Evolutionary conservation across 2,329 filamentous ascomycete genomes (phyloP), one percentile per base, ranked within the genome.

Genomic region (Aspergillus pseudonomiae): DNA sequence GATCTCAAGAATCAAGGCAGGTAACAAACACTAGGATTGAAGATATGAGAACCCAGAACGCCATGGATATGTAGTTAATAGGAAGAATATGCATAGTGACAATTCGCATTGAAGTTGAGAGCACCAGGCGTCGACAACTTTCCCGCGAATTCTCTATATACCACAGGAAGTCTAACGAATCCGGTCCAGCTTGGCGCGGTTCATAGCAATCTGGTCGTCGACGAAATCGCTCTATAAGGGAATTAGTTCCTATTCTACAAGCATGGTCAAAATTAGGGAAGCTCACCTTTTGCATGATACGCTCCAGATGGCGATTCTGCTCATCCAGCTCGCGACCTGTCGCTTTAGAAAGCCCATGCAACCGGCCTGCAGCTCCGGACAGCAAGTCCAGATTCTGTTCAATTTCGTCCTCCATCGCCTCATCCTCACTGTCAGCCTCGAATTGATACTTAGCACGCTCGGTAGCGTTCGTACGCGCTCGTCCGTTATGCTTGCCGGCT

Each of bases 131-230:
- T 69, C 69, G 26, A 52, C 19, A 52, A 52, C 16, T 11, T 30
- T 19, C 48, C 48, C 14, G 52, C 60, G 57, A 41, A 26, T 55
- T 54, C 21, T 52, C 19, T 46, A 41, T 60, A 53, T 55, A 46
- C 32, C 36, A 43, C 28, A 46, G 24, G 46, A 12, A 10, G n/a
- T 50, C 65, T 75, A 80, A 67, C 69, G 77, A 64, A 81, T 81
- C 43, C 89, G 85, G 71, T 90, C 88, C 76, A 93, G 76, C 70
- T 88, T 86, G 71, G 89, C 88, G 68, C 90, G 85, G 82, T 94
- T 94, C 85, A 92, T 88, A 63, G 88, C 88, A 71, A 94, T 91
- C 74, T 91, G 87, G 69, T 94, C 91, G 77, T 93, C 91, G 69
- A 96, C 91, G 70, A 84, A 86, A 76, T 96, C 93, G 79, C 89